phyloP scores from a whole-genome alignment of 345 rosid genomes.

The Rhodomyrtus tomentosa region DNA sequence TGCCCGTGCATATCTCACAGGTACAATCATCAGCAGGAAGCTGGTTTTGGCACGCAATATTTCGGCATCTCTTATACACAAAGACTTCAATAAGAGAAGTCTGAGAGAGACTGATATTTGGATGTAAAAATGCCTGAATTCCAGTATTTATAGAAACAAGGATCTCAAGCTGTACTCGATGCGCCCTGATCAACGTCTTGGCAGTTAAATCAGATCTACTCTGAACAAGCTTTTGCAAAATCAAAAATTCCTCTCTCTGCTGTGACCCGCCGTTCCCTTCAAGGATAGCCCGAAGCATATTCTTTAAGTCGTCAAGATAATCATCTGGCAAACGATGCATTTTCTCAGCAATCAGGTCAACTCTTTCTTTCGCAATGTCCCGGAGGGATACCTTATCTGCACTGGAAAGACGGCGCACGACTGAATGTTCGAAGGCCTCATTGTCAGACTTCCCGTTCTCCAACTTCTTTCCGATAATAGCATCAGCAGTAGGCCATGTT shows the following conservation, averaged over 20 bases:
- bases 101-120: constrained; percentile 74
- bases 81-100: constrained; percentile 80
- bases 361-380: constrained; percentile 84
- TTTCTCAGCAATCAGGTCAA: constrained; percentile 66
- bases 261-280: constrained; percentile 85
- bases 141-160: constrained; percentile 87
- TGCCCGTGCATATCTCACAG: constrained; percentile 66
- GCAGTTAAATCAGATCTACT: constrained; percentile 71
- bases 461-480: constrained; percentile 45
- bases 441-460: constrained; percentile 59
- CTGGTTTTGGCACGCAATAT: constrained; percentile 77
- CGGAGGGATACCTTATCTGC: constrained; percentile 67
- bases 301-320: constrained; percentile 73
- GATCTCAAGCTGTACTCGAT: constrained; percentile 74
- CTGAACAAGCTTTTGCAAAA: constrained; percentile 74
- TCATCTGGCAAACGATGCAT: constrained; percentile 69
- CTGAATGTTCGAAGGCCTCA: constrained; percentile 58
- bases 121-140: constrained; percentile 88
- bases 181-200: constrained; percentile 70
- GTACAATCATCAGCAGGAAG: constrained; percentile 90
- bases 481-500: constrained; percentile 83
- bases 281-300: constrained; percentile 55
- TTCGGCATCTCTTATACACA: constrained; percentile 85
- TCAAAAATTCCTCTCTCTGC: constrained; percentile 63
- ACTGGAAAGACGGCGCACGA: constrained; percentile 48